These are phyloP conservation scores for Backusella sp. DNA, from an alignment of 192 early-diverging fungal species.

Conservation along the genomic window DNA sequence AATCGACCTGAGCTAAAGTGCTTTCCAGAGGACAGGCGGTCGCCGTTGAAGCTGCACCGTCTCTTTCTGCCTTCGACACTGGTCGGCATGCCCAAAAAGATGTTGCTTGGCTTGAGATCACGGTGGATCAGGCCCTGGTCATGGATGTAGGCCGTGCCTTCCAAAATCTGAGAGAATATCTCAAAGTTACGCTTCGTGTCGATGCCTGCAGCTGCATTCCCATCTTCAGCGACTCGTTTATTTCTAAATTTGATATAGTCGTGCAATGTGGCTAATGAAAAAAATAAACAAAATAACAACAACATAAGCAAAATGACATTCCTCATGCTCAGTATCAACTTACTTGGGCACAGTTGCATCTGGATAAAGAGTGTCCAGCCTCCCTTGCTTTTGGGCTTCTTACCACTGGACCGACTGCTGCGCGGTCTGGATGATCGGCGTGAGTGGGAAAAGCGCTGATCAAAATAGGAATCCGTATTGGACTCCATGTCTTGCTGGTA, in stretches of 20 bases:
- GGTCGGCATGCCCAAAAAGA: conserved; percentile 53
- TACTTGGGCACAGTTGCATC: conserved; percentile 88
- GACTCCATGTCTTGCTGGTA: conserved; percentile 23
- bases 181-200: conserved; percentile 28
- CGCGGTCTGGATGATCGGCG: background rate
- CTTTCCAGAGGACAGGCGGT: background rate
- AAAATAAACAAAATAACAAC: background rate
- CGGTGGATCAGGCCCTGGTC: conserved; percentile 71
- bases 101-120: conserved; percentile 73
- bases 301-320: background rate
- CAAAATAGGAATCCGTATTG: conserved; percentile 3
- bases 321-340: background rate
- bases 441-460: background rate
- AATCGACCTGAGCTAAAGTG: background rate
- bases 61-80: background rate
- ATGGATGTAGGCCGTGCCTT: conserved; percentile 79
- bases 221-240: conserved; percentile 19
- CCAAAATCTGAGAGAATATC: conserved; percentile 72
- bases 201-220: background rate
- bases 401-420: background rate
- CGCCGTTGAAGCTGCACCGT: background rate
- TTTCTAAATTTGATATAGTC: conserved; percentile 57
- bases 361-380: conserved; percentile 72
- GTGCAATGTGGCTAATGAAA: conserved; percentile 48
- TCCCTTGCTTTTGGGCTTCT: conserved; percentile 4